Evolutionary conservation across 2,329 filamentous ascomycete species (phyloP).

Genomic region (Colletotrichum sp.): DNA sequence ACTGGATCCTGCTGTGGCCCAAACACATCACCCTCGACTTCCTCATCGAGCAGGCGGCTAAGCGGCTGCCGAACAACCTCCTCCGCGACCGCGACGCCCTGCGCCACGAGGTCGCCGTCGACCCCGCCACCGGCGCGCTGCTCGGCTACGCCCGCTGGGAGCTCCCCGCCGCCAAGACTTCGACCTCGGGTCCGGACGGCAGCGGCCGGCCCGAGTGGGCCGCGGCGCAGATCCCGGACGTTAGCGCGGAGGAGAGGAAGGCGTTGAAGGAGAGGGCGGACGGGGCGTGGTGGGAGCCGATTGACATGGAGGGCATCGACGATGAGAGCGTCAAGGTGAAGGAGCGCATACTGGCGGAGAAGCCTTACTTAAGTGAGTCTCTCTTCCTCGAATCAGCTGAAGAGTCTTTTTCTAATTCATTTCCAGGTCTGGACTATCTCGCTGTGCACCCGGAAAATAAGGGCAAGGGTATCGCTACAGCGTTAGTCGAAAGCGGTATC

Average conservation of each 20-base stretch:
- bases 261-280: constrained; percentile 2
- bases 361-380: constrained; percentile 18
- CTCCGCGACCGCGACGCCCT: constrained; percentile 17
- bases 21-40: constrained; percentile 4
- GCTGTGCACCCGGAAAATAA: constrained; percentile 32
- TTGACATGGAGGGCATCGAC: not conserved
- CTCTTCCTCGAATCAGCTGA: too few relatives aligned
- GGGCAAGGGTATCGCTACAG: constrained; percentile 28
- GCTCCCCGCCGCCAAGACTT: constrained; percentile 13
- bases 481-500: constrained; percentile 30
- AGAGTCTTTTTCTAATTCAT: not conserved
- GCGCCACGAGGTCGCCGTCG: constrained; percentile 27
- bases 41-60: constrained; percentile 7
- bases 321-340: constrained; percentile 3
- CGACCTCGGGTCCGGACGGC: not conserved
- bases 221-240: constrained; percentile 16
- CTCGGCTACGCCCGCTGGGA: constrained; percentile 28
- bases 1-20: constrained; percentile 24
- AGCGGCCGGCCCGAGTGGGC: constrained; percentile 6
- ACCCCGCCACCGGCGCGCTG: constrained; percentile 24
- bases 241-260: constrained; percentile 12
- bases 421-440: constrained; percentile 28
- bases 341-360: constrained; percentile 6
- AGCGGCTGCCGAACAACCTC: constrained; percentile 23
- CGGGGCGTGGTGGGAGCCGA: constrained; percentile 15